These are phyloP conservation scores for Lecanosticta acicola DNA, from an alignment of 2,329 filamentous ascomycete genomes.

Conservation along the genomic window DNA sequence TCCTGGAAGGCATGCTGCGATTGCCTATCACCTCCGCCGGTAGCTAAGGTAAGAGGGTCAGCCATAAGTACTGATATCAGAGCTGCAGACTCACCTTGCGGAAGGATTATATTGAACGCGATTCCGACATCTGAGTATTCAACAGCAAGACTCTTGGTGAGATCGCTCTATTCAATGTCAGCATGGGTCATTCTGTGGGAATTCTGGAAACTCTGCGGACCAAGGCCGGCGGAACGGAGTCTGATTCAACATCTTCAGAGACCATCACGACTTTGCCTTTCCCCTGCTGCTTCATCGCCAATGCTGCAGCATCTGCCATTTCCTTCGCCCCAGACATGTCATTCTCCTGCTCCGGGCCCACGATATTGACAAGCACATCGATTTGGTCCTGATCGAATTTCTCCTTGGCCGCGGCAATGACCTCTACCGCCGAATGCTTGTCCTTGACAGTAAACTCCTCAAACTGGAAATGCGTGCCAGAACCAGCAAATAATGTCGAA, in stretches of 20 bases:
- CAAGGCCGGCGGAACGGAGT: not conserved
- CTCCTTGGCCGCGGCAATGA: constrained; percentile 14
- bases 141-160: constrained; percentile 4
- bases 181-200: not conserved
- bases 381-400: constrained; percentile 18
- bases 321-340: constrained; percentile 3
- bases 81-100: constrained; percentile 4
- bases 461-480: constrained; percentile 23
- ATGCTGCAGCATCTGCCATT: constrained; percentile 6
- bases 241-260: constrained; percentile 3
- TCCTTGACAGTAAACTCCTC: constrained; percentile 10
- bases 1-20: constrained; percentile 11
- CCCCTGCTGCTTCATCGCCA: constrained; percentile 11
- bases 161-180: constrained; percentile 4
- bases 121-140: constrained; percentile 1
- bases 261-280: constrained; percentile 16
- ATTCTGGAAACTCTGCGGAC: not conserved
- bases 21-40: not conserved
- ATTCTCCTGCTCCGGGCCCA: constrained; percentile 1
- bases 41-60: not conserved
- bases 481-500: constrained; percentile 15
- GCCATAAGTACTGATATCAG: not conserved
- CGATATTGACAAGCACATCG: constrained; percentile 16
- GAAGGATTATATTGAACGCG: constrained; percentile 9
- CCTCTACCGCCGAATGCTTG: constrained; percentile 2